Percentiles rank a stretch among this genome's conserved stretches.
phyloP scores from a whole-genome alignment of 75 land plant genomes.

The Pinus taeda region DNA sequence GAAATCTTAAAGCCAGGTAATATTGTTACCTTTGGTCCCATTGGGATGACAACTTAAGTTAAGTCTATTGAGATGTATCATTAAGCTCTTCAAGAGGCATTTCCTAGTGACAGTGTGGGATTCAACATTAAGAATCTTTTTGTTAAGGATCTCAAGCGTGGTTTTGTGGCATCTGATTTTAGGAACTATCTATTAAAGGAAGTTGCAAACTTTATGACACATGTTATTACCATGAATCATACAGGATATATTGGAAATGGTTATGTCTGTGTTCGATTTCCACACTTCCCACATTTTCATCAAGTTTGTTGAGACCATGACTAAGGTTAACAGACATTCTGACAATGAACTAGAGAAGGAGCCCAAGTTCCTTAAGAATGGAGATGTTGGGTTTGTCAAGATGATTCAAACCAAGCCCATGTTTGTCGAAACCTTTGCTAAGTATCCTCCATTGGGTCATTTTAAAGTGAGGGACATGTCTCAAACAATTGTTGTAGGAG shows the following conservation, averaged over 20 bases:
- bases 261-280: slow-evolving; percentile 50
- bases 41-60: slow-evolving; percentile 49
- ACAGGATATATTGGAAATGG: slow-evolving; percentile 53
- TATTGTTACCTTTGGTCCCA: slow-evolving; percentile 48
- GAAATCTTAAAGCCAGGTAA: slow-evolving; percentile 38
- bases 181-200: slow-evolving; percentile 49
- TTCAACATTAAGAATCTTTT: slow-evolving; percentile 56
- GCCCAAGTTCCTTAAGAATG: slow-evolving; percentile 63
- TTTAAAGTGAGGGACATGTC: slow-evolving; percentile 52
- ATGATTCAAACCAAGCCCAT: slow-evolving; percentile 84
- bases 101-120: slow-evolving; percentile 49
- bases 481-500: slow-evolving; percentile 46
- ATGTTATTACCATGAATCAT: slow-evolving; percentile 4
- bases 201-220: slow-evolving; percentile 39
- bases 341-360: no score
- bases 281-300: slow-evolving; percentile 56
- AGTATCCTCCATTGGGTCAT: slow-evolving; percentile 79
- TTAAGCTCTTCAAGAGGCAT: slow-evolving; percentile 34
- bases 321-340: slow-evolving; percentile 43
- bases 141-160: slow-evolving; percentile 48
- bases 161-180: slow-evolving; percentile 42
- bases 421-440: slow-evolving; percentile 75
- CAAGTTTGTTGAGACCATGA: slow-evolving; percentile 38
- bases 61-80: slow-evolving; percentile 48
- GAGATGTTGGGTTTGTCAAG: slow-evolving; percentile 66